A percentile compares a stretch with the other conserved stretches of the same genome.
phyloP scores from a whole-genome alignment of 176 grass and related monocot species.

The barley (Hordeum vulgare) region MorexV3_pseudomolecules_assembly NC_058524.1:276290684-276291183 shows the following conservation, averaged over 20 bases:
- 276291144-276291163: constrained; percentile 11
- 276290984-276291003: constrained; percentile 92
- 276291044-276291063: constrained; percentile 83
- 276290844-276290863: background rate
- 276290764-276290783: no score
- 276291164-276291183: constrained; percentile 85
- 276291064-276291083: constrained; percentile 75
- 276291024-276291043: constrained; percentile 94
- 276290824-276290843: constrained; percentile 5
- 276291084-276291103: constrained; percentile 19
- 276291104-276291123: background rate
- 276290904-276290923: background rate
- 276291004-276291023: constrained; percentile 81
- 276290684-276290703: no score
- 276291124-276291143: constrained; percentile 27
- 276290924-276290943: background rate
- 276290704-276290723: no score
- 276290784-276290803: no score
- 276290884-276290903: background rate
- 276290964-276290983: constrained; percentile 70
- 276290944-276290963: constrained; percentile 16
- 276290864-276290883: background rate
- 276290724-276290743: no score
- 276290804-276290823: background rate
- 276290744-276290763: no score